Evolutionary conservation across 75 land plant genomes (phyloP), one percentile per base, ranked within the genome.

Genomic region (Chamaecyparis obtusa): DNA sequence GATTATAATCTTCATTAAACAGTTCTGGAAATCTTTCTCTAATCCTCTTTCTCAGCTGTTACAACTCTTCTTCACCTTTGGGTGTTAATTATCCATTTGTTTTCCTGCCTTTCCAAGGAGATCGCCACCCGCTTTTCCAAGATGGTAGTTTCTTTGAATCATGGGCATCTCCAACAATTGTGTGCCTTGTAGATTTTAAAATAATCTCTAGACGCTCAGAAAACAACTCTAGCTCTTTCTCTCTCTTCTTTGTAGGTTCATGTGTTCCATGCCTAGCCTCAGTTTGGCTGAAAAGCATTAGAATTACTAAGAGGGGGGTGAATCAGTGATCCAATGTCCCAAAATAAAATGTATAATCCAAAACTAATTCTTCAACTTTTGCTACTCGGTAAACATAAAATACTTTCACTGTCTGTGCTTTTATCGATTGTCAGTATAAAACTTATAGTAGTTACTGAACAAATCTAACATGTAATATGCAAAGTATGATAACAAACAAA

Each of bases 221-320:
- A 86, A 98, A 89, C 7, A 30, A 78, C 37, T 95, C 94, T 71
- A 98, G 89, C 86, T 94, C 93, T 72, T 91, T 92, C 9, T 95
- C 89, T 75, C 95, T 88, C 91, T 94, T 98, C 90, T 92, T 95
- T 21, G 99, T 98, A 43, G 99, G 99, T 67, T 95, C 88, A 64
- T 98, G 95, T 16, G 98, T 92, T 48, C 99, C 99, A 93, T 98
- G 99, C 86, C 99, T 95, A 56, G 96, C 96, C 99, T 98, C 97
- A 67, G 86, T 87, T 30, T 89, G 90, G 74, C 35, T 91, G 86
- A 97, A 97, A 55, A 97, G 96, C n/a, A n/a, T n/a, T n/a, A n/a
- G n/a, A n/a, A n/a, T n/a, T n/a, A n/a, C n/a, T n/a, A n/a, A n/a
- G n/a, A n/a, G n/a, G n/a, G n/a, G n/a, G n/a, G n/a, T n/a, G n/a